These are phyloP conservation scores for Leccinum huronense DNA, from an alignment of 1,284 basidiomycete genomes.

Conservation along the genomic window DNA sequence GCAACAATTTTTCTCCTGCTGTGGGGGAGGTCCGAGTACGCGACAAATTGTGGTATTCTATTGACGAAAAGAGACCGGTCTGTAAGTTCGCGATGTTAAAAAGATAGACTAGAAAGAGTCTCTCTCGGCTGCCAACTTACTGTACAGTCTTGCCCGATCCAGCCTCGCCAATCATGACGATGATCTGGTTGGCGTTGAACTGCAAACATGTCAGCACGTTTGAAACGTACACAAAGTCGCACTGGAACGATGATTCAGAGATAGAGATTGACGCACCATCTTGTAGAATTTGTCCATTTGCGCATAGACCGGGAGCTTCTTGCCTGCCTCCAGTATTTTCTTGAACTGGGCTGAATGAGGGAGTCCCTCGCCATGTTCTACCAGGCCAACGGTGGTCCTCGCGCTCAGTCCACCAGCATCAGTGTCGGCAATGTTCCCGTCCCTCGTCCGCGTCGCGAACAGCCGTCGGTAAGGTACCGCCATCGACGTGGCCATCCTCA, in stretches of 20 bases:
- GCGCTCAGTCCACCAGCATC: conserved; percentile 9
- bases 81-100: conserved; percentile 24
- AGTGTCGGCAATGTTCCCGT: too few species aligned
- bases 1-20: conserved; percentile 88
- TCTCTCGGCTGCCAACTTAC: conserved; percentile 46
- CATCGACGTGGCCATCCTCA: too few species aligned
- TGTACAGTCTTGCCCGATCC: conserved; percentile 99
- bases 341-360: conserved; percentile 81
- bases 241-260: conserved; percentile 36
- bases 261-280: conserved; percentile 55
- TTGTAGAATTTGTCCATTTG: conserved; percentile 93
- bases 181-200: conserved; percentile 87
- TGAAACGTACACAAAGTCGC: conserved; percentile 19
- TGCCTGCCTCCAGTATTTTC: conserved; percentile 83
- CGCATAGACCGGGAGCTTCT: conserved; percentile 87
- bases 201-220: conserved; percentile 32
- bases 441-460: too few species aligned
- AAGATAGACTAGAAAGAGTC: conserved; percentile 20
- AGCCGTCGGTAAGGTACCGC: too few species aligned
- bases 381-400: conserved; percentile 58
- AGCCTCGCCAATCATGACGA: conserved; percentile 97
- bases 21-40: conserved; percentile 90
- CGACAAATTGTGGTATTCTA: conserved; percentile 94
- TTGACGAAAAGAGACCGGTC: conserved; percentile 29
- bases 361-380: conserved; percentile 77